Conservation (phyloP, 2,329 filamentous ascomycete species). For the Venturia oleaginea region DNA sequence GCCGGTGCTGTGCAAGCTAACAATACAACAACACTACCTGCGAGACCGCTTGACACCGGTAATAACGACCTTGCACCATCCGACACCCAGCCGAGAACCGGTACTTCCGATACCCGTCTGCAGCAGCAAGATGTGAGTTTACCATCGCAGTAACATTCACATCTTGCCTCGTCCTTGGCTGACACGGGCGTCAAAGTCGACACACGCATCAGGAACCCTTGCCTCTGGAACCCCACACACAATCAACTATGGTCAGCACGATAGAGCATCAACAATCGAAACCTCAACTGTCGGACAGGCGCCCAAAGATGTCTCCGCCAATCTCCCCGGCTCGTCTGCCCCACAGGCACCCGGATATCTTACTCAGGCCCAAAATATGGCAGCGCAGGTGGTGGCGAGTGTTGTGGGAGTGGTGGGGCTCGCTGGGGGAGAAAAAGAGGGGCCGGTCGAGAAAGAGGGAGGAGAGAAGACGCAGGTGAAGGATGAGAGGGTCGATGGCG, state of each 20-base stretch:
- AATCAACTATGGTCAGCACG: conserved; percentile 34
- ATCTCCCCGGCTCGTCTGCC: conserved; percentile 19
- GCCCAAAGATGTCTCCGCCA: conserved; percentile 34
- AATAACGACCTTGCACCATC: conserved; percentile 10
- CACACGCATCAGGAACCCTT: conserved; percentile 35
- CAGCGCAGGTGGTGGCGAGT: conserved; percentile 19
- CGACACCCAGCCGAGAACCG: conserved; percentile 8
- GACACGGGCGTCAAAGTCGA: conserved; percentile 33
- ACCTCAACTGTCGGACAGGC: conserved; percentile 40
- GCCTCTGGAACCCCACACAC: conserved; percentile 34
- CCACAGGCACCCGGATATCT: conserved; percentile 28
- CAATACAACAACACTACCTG: background rate
- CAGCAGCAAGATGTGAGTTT: conserved; percentile 11
- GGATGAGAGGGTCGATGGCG: conserved; percentile 20
- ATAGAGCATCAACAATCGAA: conserved; percentile 38
- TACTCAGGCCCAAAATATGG: conserved; percentile 35
- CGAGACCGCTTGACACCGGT: conserved; percentile 3
- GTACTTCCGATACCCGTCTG: conserved; percentile 8
- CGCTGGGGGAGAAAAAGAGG: background rate
- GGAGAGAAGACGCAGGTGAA: background rate
- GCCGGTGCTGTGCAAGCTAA: background rate
- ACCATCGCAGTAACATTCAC: background rate
- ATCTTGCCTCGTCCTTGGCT: conserved; percentile 23
- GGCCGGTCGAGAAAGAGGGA: background rate
- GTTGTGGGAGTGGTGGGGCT: conserved; percentile 16